Conservation (phyloP, 805 yeast genomes). For the Barnettozyma vustinii region DNA sequence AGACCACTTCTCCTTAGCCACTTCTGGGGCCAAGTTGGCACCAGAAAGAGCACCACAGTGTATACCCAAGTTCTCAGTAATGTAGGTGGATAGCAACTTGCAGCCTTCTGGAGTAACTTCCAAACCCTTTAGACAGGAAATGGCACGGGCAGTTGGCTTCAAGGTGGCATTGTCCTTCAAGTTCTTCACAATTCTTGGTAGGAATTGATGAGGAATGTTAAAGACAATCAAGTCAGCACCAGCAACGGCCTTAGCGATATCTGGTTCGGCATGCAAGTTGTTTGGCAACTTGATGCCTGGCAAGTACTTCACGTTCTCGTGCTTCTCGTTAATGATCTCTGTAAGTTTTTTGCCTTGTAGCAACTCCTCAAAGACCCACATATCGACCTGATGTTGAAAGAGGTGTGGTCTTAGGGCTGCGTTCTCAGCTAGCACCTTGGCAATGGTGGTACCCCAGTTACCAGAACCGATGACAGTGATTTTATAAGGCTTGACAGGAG, state of each 20-base stretch:
- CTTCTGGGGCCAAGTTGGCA: slow-evolving; percentile 96
- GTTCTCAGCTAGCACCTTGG: slow-evolving; percentile 91
- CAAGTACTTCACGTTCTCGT: slow-evolving; percentile 91
- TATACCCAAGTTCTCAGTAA: slow-evolving; percentile 75
- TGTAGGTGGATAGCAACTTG: slow-evolving; percentile 71
- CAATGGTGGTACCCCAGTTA: slow-evolving; percentile 97
- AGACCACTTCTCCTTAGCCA: slow-evolving; percentile 92
- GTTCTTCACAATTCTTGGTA: slow-evolving; percentile 69
- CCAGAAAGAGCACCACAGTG: slow-evolving; percentile 96
- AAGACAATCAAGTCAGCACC: slow-evolving; percentile 85
- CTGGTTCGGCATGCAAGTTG: slow-evolving; percentile 88
- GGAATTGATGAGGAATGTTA: slow-evolving; percentile 96
- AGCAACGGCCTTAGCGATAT: slow-evolving; percentile 64
- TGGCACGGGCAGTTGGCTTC: slow-evolving; percentile 69
- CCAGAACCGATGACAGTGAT: slow-evolving; percentile 90
- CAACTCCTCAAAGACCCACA: slow-evolving; percentile 96
- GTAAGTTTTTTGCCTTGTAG: slow-evolving; percentile 69
- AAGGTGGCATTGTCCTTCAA: slow-evolving; percentile 60
- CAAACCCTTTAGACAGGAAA: slow-evolving; percentile 88
- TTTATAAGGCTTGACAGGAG: slow-evolving; percentile 37
- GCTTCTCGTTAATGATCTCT: slow-evolving; percentile 82
- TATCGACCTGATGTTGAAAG: slow-evolving; percentile 70
- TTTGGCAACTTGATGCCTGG: slow-evolving; percentile 83
- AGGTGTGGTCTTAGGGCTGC: slow-evolving; percentile 63
- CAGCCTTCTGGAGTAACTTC: slow-evolving; percentile 85